Evolutionary conservation across 2,329 filamentous ascomycete species (phyloP), one percentile per base, ranked within the genome.

Genomic region (Pestalotiopsis sp.): DNA sequence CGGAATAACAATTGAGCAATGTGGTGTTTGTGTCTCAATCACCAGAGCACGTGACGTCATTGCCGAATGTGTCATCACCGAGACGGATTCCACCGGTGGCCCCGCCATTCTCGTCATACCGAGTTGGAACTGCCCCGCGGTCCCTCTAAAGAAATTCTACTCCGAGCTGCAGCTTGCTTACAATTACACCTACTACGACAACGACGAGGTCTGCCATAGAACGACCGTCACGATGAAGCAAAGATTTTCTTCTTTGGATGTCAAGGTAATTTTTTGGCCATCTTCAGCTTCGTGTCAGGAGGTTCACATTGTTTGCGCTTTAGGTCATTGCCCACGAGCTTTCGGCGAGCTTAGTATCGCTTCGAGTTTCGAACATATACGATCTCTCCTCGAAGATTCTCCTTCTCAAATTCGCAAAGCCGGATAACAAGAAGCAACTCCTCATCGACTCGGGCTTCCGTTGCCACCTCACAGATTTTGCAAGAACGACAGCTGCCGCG

Each of bases 241-340:
- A 75, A 82, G 86, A 73, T 88, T 87, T 75, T 88, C 86, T 38
- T 88, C 86, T 60, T 77, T 88, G 62, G 86, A 88, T 74, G 85
- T 88, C 69, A 86, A 87, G 82, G 86, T 87, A 75, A 25, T 72
- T 68, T n/a, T 2, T n/a, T 14, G 3, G 31, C 7, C 27, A 23
- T 64, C 38, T n/a, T 13, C 2, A 49, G 38, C 39, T 52, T 12
- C 11, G 9, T 6, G 23, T 13, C 7, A 2, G 13, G 13, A 0
- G n/a, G 25, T 49, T 66, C 27, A 67, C 63, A 41, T 3, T 2
- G 11, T 39, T 36, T 36, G 25, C 13, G 58, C 31, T 41, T 58
- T 77, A 97, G 93, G 94, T 97, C 81, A 97, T 98, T 78, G 92
- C 94, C 68, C 93, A 97, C 79, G 96, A 99, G 87, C 92, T 99